phyloP scores from a whole-genome alignment of 2,329 filamentous ascomycete genomes.

The Claviceps sp. region DNA sequence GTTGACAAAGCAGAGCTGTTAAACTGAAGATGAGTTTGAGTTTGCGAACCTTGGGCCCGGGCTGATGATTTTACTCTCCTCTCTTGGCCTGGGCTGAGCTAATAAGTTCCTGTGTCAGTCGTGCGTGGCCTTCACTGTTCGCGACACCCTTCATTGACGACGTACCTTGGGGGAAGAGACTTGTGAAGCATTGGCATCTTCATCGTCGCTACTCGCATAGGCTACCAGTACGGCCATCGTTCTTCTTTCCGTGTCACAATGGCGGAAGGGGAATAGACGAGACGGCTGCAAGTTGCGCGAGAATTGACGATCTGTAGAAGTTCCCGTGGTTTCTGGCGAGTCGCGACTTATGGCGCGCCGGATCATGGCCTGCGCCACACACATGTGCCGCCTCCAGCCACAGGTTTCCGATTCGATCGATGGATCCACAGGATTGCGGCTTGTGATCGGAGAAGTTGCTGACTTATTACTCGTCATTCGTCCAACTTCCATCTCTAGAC shows the following conservation, averaged over 20 bases:
- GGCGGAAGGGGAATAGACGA: neutral
- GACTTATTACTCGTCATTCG: neutral
- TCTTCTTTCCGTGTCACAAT: neutral
- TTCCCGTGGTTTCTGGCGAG: neutral
- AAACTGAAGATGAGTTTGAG: neutral
- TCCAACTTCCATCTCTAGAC: neutral
- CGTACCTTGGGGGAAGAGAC: neutral
- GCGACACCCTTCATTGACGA: neutral
- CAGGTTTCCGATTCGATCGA: neutral
- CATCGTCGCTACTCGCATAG: slow-evolving; percentile 40
- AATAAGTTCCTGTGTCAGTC: neutral
- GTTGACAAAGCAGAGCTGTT: neutral
- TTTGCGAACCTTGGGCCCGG: neutral
- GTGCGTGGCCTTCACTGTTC: neutral
- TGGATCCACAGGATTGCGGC: neutral
- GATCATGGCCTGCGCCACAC: slow-evolving; percentile 1
- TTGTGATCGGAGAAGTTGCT: neutral
- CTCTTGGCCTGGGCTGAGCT: neutral
- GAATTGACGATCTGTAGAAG: neutral
- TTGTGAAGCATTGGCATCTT: slow-evolving; percentile 19
- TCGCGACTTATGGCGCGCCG: neutral
- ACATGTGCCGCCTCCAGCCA: slow-evolving; percentile 1
- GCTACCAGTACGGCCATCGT: slow-evolving; percentile 32
- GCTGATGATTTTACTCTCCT: neutral
- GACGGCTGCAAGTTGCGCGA: neutral